Evolutionary conservation across 2,329 filamentous ascomycete species (phyloP).

Genomic region (Penicillium sclerotiorum): DNA sequence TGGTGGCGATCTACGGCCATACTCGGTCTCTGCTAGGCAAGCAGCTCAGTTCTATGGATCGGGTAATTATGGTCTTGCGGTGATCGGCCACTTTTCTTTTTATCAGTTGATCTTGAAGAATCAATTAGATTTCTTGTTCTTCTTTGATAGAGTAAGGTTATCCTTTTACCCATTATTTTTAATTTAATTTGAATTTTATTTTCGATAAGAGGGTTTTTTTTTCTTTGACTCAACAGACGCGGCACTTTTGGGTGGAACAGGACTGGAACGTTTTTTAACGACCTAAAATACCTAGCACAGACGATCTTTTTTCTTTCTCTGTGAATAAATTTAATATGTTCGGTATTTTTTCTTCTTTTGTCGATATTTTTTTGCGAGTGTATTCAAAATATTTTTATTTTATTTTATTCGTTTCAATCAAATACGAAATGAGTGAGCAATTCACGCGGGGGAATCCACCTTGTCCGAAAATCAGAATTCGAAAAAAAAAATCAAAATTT

Average conservation of each 20-base stretch:
- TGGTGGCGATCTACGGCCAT: conserved; percentile 19
- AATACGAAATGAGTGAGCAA: conserved; percentile 8
- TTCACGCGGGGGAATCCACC: conserved; percentile 14
- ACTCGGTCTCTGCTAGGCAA: conserved; percentile 10
- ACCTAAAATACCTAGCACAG: conserved; percentile 17
- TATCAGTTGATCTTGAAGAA: not conserved
- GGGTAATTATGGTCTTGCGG: conserved; percentile 10
- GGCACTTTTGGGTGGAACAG: conserved; percentile 13
- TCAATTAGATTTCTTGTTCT: conserved; percentile 1
- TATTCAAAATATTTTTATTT: not conserved
- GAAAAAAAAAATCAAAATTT: conserved; percentile 3
- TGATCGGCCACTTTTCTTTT: conserved; percentile 9
- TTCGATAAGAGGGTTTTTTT: not conserved
- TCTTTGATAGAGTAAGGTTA: not conserved
- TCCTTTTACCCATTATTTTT: not conserved
- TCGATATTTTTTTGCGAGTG: not conserved
- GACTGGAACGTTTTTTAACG: conserved; percentile 12
- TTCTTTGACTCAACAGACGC: conserved; percentile 19
- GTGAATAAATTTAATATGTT: too few relatives aligned
- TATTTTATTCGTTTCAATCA: conserved; percentile 5
- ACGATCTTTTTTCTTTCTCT: conserved; percentile 13
- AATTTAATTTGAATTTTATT: not conserved
- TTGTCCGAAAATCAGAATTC: conserved; percentile 5
- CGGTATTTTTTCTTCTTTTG: not conserved
- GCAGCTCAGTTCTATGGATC: conserved; percentile 6